phyloP scores from a whole-genome alignment of 2,329 filamentous ascomycete species.

The Cordyceps javanica region DNA sequence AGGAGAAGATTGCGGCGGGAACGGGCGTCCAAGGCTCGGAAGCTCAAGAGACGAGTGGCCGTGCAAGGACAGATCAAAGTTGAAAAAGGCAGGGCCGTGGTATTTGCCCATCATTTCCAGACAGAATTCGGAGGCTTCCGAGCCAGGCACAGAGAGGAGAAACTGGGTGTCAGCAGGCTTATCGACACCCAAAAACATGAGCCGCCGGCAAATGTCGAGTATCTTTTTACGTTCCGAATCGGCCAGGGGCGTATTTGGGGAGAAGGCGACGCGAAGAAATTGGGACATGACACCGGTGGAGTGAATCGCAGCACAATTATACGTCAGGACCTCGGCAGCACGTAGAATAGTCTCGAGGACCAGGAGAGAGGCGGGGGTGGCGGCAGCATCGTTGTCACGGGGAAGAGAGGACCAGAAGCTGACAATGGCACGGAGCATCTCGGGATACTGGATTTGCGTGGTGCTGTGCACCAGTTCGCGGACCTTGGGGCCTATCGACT shows the following conservation, averaged over 20 bases:
- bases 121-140: slow-evolving; percentile 59
- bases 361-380: slow-evolving; percentile 53
- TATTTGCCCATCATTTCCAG: slow-evolving; percentile 69
- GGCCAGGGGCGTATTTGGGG: slow-evolving; percentile 42
- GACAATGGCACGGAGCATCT: slow-evolving; percentile 57
- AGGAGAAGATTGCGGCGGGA: slow-evolving; percentile 71
- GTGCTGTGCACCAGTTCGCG: slow-evolving; percentile 43
- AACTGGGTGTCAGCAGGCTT: slow-evolving; percentile 77
- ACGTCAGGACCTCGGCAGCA: slow-evolving; percentile 54
- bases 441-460: slow-evolving; percentile 51
- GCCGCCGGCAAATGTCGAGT: slow-evolving; percentile 58
- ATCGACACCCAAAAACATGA: slow-evolving; percentile 72
- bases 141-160: slow-evolving; percentile 50
- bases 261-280: slow-evolving; percentile 58
- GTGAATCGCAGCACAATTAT: slow-evolving; percentile 67
- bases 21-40: slow-evolving; percentile 73
- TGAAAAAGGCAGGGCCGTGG: slow-evolving; percentile 75
- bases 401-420: slow-evolving; percentile 60
- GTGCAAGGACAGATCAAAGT: slow-evolving; percentile 85
- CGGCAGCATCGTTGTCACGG: slow-evolving; percentile 34
- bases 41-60: slow-evolving; percentile 90
- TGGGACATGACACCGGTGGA: slow-evolving; percentile 63
- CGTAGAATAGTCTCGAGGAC: slow-evolving; percentile 59
- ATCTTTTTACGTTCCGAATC: slow-evolving; percentile 53
- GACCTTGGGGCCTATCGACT: slow-evolving; percentile 35